Evolutionary conservation across 2,329 filamentous ascomycete genomes (phyloP), one percentile per base, ranked within the genome.

Genomic region (Tolypocladium amazonense): DNA sequence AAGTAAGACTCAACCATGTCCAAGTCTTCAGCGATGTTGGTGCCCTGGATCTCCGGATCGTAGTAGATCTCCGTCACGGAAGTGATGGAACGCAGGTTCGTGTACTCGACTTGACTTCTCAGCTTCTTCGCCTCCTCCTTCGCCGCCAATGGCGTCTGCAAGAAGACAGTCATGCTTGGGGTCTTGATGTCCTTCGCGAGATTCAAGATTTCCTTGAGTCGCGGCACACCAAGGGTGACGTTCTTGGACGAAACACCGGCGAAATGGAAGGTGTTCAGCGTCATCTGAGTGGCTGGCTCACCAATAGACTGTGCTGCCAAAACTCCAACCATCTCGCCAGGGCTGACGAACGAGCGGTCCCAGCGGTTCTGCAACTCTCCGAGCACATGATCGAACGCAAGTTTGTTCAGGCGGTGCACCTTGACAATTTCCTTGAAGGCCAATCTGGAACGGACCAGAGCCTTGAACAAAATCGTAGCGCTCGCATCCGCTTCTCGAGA

Each of bases 241-340:
- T 99, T 99, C 88, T 99, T 99, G 30, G 93, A 96, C 43, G 95
- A 96, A 62, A 99, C 92, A 96, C 94, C 94, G 75, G 94, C 92
- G 75, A 99, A 99, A 81, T 99, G 94, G 88, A 99, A 99, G 30
- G 94, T 99, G 79, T 99, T 99, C 62, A 99, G 79, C 1, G 94
- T 99, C 94, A 99, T 99, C 80, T 99, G 94, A 1, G 94, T 99
- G 27, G 94, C 95, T 47, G 94, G 94, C 75, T 99, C 94, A 78
- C 94, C 94, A 72, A 99, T 99, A 38, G 94, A 99, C 77, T 99
- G 94, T 8, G 95, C 94, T 64, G 94, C 94, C 69, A 99, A 79
- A 27, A 99, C 94, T 77, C 94, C 94, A 60, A 99, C 94, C 94
- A 99, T 99, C 73, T 99, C 95, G 71, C 95, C 94, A 56, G 94